These are phyloP conservation scores for Emergomyces orientalis DNA, from an alignment of 2,329 filamentous ascomycete species.

Conservation along the genomic window DNA sequence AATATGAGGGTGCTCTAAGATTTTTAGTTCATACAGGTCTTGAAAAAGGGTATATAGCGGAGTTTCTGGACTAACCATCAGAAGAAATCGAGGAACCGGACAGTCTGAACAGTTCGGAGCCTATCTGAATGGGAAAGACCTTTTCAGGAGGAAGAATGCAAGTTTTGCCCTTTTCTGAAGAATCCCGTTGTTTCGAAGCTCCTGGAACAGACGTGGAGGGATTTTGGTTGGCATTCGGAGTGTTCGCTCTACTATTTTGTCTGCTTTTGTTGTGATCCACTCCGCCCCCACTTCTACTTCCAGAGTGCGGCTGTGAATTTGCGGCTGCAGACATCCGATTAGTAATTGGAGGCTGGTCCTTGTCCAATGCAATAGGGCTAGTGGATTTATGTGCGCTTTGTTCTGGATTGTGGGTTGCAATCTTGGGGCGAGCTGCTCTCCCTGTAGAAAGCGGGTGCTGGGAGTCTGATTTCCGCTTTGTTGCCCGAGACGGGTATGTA, in stretches of 20 bases:
- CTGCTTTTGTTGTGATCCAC: not conserved
- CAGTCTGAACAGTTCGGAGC: conserved; percentile 57
- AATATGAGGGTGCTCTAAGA: conserved; percentile 80
- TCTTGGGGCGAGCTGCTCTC: not conserved
- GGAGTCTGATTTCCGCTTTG: conserved; percentile 3
- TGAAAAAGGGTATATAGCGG: not conserved
- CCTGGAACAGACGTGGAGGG: not conserved
- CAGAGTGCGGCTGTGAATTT: not conserved
- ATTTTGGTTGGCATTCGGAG: not conserved
- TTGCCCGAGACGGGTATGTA: not conserved
- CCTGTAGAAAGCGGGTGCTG: not conserved
- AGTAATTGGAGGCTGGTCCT: not conserved
- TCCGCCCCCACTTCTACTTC: not conserved
- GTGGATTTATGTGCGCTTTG: not conserved
- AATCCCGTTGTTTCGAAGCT: not conserved
- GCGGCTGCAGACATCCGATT: not conserved
- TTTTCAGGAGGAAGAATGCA: conserved; percentile 45
- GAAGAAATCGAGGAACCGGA: conserved; percentile 62
- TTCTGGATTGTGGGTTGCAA: not conserved
- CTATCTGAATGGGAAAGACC: conserved; percentile 62
- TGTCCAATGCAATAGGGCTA: not conserved
- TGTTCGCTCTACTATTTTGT: not conserved
- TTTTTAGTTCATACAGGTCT: conserved; percentile 36
- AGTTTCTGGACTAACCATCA: conserved; percentile 49
- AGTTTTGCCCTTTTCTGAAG: not conserved